Evolutionary conservation across 2,329 filamentous ascomycete species (phyloP).

Genomic region (Ophiostoma angusticollis): DNA sequence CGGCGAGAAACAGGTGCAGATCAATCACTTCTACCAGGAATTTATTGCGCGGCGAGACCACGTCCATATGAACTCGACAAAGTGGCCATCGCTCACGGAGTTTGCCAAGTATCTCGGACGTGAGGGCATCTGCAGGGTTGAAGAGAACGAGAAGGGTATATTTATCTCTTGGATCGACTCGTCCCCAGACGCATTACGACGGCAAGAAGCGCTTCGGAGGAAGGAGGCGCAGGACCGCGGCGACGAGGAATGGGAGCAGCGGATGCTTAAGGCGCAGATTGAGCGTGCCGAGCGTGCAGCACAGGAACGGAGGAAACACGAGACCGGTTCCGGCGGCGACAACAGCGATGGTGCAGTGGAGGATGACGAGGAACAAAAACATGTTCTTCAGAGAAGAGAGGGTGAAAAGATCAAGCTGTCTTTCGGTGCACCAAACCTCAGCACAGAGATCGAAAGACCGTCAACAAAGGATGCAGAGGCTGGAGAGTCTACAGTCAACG

Average conservation of each 20-base stretch:
- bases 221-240: constrained; percentile 82
- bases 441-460: background rate
- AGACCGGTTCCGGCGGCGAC: constrained; percentile 30
- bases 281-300: constrained; percentile 54
- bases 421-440: constrained; percentile 41
- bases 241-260: constrained; percentile 80
- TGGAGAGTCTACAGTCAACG: background rate
- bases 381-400: constrained; percentile 46
- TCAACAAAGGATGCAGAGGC: constrained; percentile 7
- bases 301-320: constrained; percentile 31
- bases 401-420: constrained; percentile 66
- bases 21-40: constrained; percentile 92
- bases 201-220: constrained; percentile 67
- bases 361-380: constrained; percentile 28
- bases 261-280: constrained; percentile 73
- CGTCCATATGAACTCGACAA: constrained; percentile 86
- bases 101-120: constrained; percentile 78
- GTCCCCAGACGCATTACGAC: constrained; percentile 67
- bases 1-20: constrained; percentile 76
- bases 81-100: constrained; percentile 78
- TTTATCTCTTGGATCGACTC: constrained; percentile 88
- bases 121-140: constrained; percentile 79
- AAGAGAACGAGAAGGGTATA: constrained; percentile 76
- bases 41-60: constrained; percentile 73
- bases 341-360: constrained; percentile 28